A percentile compares a stretch with the other conserved stretches of the same genome.
Evolutionary conservation across 2,329 filamentous ascomycete genomes (phyloP).

Genomic region (Aspergillus tamarii): DNA sequence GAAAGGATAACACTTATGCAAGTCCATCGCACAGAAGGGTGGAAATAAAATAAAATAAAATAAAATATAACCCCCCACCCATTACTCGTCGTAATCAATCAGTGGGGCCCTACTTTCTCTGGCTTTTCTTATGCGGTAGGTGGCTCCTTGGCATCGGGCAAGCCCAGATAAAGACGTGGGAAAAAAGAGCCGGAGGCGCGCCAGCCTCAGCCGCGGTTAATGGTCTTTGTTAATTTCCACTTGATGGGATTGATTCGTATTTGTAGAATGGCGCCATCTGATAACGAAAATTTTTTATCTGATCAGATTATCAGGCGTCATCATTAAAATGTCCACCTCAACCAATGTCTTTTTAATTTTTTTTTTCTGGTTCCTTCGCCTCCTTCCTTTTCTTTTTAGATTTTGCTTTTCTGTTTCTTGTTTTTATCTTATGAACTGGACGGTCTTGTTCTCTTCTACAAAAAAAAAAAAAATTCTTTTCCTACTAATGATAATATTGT

Average conservation of each 20-base stretch:
- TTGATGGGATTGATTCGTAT: conserved; percentile 6
- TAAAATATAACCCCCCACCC: background rate
- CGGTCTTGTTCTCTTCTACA: background rate
- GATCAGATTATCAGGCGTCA: conserved; percentile 27
- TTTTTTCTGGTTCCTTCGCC: too few relatives aligned
- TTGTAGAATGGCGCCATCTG: conserved; percentile 28
- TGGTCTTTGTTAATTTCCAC: background rate
- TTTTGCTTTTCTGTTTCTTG: background rate
- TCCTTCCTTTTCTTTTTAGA: background rate
- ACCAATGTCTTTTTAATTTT: background rate
- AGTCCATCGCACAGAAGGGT: background rate
- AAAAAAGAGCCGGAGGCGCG: conserved; percentile 5
- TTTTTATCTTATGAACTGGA: background rate
- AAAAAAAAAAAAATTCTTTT: too few relatives aligned
- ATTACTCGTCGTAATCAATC: conserved; percentile 18
- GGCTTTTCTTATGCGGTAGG: background rate
- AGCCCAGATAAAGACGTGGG: background rate
- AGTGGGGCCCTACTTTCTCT: conserved; percentile 8
- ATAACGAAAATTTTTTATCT: conserved; percentile 31
- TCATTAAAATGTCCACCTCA: background rate
- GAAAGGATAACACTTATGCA: background rate
- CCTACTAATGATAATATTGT: background rate
- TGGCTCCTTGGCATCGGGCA: conserved; percentile 1
- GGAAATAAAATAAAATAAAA: background rate
- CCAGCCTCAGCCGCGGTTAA: conserved; percentile 6